Percentiles rank a stretch among this genome's conserved stretches.
Conservation (phyloP, 169 alveolate genomes). For the Cyclospora cayetanensis region DNA sequence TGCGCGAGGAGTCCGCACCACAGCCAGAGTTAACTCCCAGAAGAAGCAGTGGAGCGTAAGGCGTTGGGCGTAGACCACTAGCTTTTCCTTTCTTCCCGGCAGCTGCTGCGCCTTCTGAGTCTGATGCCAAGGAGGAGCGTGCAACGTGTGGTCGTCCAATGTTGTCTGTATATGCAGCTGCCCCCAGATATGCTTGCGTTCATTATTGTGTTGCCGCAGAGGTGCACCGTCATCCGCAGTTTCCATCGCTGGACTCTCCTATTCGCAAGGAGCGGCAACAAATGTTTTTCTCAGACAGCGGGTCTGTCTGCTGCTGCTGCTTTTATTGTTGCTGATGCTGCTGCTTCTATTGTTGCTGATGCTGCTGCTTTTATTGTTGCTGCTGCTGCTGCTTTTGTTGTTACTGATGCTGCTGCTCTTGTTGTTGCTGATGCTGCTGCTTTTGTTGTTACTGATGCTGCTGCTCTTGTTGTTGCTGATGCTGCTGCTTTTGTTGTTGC, state of each 20-base stretch:
- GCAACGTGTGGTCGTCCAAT: too few species aligned
- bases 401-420: too few species aligned
- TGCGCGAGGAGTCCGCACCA: slow-evolving; percentile 40
- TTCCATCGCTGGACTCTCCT: slow-evolving; percentile 18
- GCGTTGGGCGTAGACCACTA: too few species aligned
- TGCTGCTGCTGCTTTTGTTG: slow-evolving; percentile 44
- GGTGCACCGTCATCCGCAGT: slow-evolving; percentile 40
- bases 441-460: neutral
- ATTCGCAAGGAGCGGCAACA: slow-evolving; percentile 52
- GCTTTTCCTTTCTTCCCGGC: too few species aligned
- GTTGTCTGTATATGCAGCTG: too few species aligned
- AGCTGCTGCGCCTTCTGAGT: too few species aligned
- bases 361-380: neutral
- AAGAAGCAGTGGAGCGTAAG: slow-evolving; percentile 60
- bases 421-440: neutral
- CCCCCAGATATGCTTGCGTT: too few species aligned
- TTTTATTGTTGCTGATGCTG: neutral
- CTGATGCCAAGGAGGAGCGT: too few species aligned
- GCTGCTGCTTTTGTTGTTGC: neutral
- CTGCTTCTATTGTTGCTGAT: neutral
- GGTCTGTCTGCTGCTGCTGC: neutral
- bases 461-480: neutral
- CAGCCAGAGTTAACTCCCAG: slow-evolving; percentile 15
- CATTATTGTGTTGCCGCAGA: neutral
- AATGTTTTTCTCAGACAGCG: slow-evolving; percentile 31